phyloP scores from a whole-genome alignment of 768 basidiomycete species.

The Boletus rex-veris region DNA sequence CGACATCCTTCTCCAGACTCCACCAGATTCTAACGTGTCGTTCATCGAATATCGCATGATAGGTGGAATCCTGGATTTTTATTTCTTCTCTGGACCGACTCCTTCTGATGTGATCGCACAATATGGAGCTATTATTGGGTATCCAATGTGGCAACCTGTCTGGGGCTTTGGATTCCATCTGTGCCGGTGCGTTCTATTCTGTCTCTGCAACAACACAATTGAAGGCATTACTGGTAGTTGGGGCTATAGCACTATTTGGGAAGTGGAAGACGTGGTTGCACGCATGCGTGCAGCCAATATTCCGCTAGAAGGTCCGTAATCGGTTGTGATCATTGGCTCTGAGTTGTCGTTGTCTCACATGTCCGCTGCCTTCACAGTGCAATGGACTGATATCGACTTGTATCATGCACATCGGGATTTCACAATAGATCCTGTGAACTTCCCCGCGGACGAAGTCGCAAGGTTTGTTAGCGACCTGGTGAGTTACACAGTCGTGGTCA shows the following conservation, averaged over 20 bases:
- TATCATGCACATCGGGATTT: slow-evolving; percentile 70
- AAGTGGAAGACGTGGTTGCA: slow-evolving; percentile 49
- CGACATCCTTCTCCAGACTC: slow-evolving; percentile 64
- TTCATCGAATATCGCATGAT: slow-evolving; percentile 69
- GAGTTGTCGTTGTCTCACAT: neutral
- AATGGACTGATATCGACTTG: slow-evolving; percentile 76
- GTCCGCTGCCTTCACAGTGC: slow-evolving; percentile 36
- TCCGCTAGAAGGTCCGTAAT: slow-evolving; percentile 58
- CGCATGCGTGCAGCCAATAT: slow-evolving; percentile 64
- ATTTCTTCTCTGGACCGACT: slow-evolving; percentile 62
- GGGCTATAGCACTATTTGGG: slow-evolving; percentile 48
- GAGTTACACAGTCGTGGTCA: slow-evolving; percentile 15
- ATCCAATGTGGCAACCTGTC: slow-evolving; percentile 64
- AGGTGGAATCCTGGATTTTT: slow-evolving; percentile 73
- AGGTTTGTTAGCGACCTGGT: slow-evolving; percentile 55
- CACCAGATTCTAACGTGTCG: slow-evolving; percentile 48
- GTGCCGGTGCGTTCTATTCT: slow-evolving; percentile 41
- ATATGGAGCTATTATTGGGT: slow-evolving; percentile 60
- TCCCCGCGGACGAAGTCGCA: slow-evolving; percentile 49
- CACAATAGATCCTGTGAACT: slow-evolving; percentile 62
- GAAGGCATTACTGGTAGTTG: slow-evolving; percentile 20
- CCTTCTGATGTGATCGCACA: slow-evolving; percentile 59
- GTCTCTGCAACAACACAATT: neutral
- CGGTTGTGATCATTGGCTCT: neutral
- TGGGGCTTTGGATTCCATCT: slow-evolving; percentile 80